phyloP scores from a whole-genome alignment of 176 grass and related monocot species.

The Oryza officinalis region DNA sequence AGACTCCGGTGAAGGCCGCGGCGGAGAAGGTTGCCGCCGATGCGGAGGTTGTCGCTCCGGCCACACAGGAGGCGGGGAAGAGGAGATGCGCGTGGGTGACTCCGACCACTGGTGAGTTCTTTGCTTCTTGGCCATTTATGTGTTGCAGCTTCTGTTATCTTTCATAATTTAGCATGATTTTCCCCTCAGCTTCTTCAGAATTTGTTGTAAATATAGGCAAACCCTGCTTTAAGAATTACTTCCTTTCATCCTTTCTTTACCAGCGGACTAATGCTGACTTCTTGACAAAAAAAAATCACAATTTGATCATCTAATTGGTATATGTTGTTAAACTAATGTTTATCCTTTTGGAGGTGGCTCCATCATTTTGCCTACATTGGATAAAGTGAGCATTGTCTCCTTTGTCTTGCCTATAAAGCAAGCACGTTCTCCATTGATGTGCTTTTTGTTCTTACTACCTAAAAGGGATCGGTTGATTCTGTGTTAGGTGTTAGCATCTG shows the following conservation, averaged over 20 bases:
- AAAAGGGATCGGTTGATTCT: neutral
- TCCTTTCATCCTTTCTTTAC: neutral
- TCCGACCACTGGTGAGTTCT: slow-evolving; percentile 67
- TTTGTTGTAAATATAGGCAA: neutral
- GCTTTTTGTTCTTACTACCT: slow-evolving; percentile 28
- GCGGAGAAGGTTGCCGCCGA: slow-evolving; percentile 25
- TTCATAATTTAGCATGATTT: slow-evolving; percentile 1
- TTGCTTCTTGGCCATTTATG: slow-evolving; percentile 4
- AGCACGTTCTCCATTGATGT: slow-evolving; percentile 18
- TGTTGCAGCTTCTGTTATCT: neutral
- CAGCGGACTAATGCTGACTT: neutral
- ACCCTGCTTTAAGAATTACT: neutral
- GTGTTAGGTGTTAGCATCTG: neutral
- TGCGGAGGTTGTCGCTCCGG: slow-evolving; percentile 9
- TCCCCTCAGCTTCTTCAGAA: neutral
- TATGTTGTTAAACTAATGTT: slow-evolving; percentile 6
- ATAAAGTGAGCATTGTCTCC: slow-evolving; percentile 16
- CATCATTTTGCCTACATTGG: slow-evolving; percentile 28
- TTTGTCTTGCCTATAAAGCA: slow-evolving; percentile 30
- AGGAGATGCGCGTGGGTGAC: slow-evolving; percentile 79
- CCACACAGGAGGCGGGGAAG: slow-evolving; percentile 44
- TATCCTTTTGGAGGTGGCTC: neutral
- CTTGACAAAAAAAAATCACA: neutral
- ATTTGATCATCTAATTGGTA: neutral
- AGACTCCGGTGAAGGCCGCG: slow-evolving; percentile 32